phyloP scores from a whole-genome alignment of 1,284 basidiomycete genomes.

The Malassezia dermatis region DNA sequence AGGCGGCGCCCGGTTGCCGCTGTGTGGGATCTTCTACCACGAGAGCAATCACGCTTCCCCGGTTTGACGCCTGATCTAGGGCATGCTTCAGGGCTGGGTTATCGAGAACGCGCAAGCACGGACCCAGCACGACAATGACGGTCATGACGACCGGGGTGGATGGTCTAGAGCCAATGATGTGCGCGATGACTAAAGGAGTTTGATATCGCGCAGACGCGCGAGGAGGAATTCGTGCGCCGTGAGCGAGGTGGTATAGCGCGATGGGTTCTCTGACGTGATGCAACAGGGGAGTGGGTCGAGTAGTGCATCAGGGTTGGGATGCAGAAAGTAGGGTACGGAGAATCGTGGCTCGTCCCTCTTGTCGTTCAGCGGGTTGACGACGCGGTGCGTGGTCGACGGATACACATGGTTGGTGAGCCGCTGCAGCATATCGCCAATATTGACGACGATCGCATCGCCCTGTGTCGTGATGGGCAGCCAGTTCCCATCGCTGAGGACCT shows the following conservation, averaged over 20 bases:
- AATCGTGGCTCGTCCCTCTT: neutral
- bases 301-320: constrained; percentile 9
- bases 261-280: constrained; percentile 2
- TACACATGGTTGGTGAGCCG: constrained; percentile 9
- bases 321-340: constrained; percentile 10
- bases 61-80: neutral
- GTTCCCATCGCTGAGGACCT: neutral
- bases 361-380: constrained; percentile 2
- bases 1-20: constrained; percentile 9
- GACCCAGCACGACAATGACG: constrained; percentile 1
- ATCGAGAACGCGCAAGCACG: constrained; percentile 5
- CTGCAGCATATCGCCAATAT: constrained; percentile 13
- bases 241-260: neutral
- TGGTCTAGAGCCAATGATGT: neutral
- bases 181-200: neutral
- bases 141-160: neutral
- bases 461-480: constrained; percentile 9
- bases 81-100: constrained; percentile 8
- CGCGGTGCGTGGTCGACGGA: constrained; percentile 12
- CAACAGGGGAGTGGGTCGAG: constrained; percentile 7
- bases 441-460: constrained; percentile 9
- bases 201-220: constrained; percentile 10
- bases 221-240: constrained; percentile 9
- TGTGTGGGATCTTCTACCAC: constrained; percentile 13
- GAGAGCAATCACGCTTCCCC: neutral